These are phyloP conservation scores for Hypoxylon fuscum DNA, from an alignment of 495 filamentous ascomycete genomes.

Conservation along the genomic window DNA sequence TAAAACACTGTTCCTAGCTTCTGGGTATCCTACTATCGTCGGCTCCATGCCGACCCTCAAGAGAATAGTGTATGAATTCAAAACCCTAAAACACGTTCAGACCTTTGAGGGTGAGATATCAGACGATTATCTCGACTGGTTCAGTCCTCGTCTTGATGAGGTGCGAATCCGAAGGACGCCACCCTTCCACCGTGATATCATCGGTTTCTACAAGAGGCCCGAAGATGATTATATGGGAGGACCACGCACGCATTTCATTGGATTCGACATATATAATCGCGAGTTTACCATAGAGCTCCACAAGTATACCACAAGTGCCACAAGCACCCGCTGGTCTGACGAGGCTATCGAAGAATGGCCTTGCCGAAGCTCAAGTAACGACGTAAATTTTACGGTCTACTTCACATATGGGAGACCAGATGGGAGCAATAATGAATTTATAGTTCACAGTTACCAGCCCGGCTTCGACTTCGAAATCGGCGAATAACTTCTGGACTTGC, in stretches of 20 bases:
- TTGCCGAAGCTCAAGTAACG: no score
- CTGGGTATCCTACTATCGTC: neutral
- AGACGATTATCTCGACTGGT: neutral
- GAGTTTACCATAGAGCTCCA: conserved; percentile 13
- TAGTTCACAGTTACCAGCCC: conserved; percentile 10
- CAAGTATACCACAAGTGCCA: conserved; percentile 9
- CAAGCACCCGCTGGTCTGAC: conserved; percentile 18
- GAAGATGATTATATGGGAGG: neutral
- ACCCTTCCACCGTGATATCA: conserved; percentile 32
- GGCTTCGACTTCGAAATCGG: conserved; percentile 19
- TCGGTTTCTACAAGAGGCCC: conserved; percentile 18
- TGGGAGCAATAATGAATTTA: conserved; percentile 13
- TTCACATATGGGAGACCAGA: no score
- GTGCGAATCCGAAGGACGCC: conserved; percentile 20
- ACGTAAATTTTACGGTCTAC: no score
- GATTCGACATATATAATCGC: conserved; percentile 35
- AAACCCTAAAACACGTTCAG: conserved; percentile 1
- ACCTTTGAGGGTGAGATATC: conserved; percentile 18
- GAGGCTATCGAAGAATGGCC: no score
- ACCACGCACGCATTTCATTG: conserved; percentile 19
- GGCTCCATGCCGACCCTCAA: neutral
- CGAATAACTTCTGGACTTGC: no score
- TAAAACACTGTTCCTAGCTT: conserved; percentile 33
- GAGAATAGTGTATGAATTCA: conserved; percentile 30
- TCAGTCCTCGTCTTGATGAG: neutral